phyloP scores from a whole-genome alignment of 371 early-diverging fungal species.

The Mycotypha africana region DNA sequence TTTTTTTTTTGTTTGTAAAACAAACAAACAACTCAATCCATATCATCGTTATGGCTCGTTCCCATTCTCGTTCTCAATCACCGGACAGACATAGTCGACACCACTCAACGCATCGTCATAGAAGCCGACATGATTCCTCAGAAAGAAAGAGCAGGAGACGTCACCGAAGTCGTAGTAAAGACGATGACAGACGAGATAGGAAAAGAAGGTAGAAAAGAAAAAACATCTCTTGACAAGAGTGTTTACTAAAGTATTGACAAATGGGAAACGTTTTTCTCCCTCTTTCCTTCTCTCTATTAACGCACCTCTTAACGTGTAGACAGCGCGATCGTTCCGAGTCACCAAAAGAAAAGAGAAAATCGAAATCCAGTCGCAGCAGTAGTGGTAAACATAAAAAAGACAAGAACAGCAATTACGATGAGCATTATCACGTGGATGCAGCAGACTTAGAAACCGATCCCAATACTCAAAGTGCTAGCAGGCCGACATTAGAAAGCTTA shows the following conservation, averaged over 20 bases:
- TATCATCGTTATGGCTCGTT: background rate
- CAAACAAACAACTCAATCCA: background rate
- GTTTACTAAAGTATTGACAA: no score
- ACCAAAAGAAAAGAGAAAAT: background rate
- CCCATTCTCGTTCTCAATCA: background rate
- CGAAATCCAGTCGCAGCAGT: background rate
- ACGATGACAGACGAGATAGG: slow-evolving; percentile 3
- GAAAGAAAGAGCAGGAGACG: background rate
- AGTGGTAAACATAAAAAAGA: slow-evolving; percentile 11
- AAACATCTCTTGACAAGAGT: no score
- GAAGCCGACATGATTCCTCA: slow-evolving; percentile 3
- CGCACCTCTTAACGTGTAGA: background rate
- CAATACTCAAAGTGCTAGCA: slow-evolving; percentile 1
- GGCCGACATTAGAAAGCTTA: slow-evolving; percentile 24
- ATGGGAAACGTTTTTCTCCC: background rate
- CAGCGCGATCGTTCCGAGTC: slow-evolving; percentile 11
- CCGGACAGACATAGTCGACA: slow-evolving; percentile 7
- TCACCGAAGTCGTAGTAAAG: background rate
- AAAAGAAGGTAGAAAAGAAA: slow-evolving; percentile 6
- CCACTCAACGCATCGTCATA: slow-evolving; percentile 6
- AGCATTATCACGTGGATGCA: slow-evolving; percentile 6
- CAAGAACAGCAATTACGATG: slow-evolving; percentile 2
- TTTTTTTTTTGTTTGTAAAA: no score
- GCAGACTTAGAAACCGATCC: slow-evolving; percentile 7
- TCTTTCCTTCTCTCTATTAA: background rate